These are phyloP conservation scores for Tylopilus rubrobrunneus DNA, from an alignment of 768 basidiomycete species.

Conservation along the genomic window DNA sequence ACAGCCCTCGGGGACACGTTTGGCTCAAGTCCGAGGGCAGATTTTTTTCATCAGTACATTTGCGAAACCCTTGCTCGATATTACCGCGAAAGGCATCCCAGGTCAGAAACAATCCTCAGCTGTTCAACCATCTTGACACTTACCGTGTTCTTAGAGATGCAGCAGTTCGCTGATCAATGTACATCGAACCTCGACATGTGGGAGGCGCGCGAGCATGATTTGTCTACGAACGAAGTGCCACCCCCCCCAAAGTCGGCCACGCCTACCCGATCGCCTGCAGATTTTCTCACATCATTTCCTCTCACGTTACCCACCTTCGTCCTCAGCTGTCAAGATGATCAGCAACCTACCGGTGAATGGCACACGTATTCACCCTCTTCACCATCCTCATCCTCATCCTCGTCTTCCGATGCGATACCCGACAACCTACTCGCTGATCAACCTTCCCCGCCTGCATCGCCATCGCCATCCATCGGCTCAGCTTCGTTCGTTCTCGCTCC, in stretches of 20 bases:
- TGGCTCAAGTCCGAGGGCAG: constrained; percentile 76
- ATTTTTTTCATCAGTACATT: constrained; percentile 85
- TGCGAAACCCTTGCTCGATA: constrained; percentile 78
- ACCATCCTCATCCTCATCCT: constrained; percentile 27
- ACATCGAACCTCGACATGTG: constrained; percentile 66
- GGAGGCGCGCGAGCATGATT: constrained; percentile 45
- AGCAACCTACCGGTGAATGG: constrained; percentile 23
- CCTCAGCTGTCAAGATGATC: constrained; percentile 28
- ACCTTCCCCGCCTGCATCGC: constrained; percentile 26
- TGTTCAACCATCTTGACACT: constrained; percentile 7
- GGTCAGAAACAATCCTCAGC: constrained; percentile 40
- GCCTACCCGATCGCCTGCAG: constrained; percentile 34
- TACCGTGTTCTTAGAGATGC: constrained; percentile 49
- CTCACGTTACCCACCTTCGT: constrained; percentile 49
- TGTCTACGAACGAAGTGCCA: constrained; percentile 24
- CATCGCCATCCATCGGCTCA: constrained; percentile 27
- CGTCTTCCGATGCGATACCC: constrained; percentile 27
- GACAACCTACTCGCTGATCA: constrained; percentile 21
- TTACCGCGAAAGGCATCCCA: constrained; percentile 69
- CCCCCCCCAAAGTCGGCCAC: constrained; percentile 12
- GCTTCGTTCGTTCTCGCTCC: constrained; percentile 24
- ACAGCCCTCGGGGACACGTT: constrained; percentile 42
- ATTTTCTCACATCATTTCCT: constrained; percentile 53
- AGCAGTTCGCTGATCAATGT: constrained; percentile 63
- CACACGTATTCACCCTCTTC: constrained; percentile 28